Percentiles rank a stretch among this genome's conserved stretches.
Conservation (phyloP, 495 filamentous ascomycete genomes). For the Daldinia caldariorum region DNA sequence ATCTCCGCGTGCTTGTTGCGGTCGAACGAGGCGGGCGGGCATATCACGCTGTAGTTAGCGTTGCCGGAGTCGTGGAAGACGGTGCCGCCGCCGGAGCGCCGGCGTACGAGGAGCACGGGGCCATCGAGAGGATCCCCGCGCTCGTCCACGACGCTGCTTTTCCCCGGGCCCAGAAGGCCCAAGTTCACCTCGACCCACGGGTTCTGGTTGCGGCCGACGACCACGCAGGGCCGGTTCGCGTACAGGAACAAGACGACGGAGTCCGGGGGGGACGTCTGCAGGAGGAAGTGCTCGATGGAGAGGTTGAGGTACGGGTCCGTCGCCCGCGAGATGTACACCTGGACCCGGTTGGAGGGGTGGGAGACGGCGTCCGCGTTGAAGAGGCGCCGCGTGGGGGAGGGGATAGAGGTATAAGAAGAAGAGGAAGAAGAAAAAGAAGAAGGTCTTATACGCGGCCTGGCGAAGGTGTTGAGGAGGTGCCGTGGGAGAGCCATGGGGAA, state of each 20-base stretch:
- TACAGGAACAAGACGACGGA: constrained; percentile 88
- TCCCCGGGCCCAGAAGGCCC: constrained; percentile 52
- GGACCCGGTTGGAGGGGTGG: constrained; percentile 46
- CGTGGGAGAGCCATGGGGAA: constrained; percentile 32
- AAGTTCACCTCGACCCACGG: constrained; percentile 94
- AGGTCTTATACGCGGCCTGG: constrained; percentile 17
- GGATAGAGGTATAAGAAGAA: not conserved
- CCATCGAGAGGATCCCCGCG: constrained; percentile 30
- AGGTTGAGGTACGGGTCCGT: constrained; percentile 89
- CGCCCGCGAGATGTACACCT: constrained; percentile 80
- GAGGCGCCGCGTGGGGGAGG: constrained; percentile 21
- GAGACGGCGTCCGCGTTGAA: constrained; percentile 40
- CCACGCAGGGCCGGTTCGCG: constrained; percentile 81
- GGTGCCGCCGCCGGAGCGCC: constrained; percentile 87
- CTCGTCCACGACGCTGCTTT: not conserved
- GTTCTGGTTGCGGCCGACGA: constrained; percentile 97
- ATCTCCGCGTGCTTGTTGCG: constrained; percentile 89
- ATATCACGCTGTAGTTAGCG: constrained; percentile 92
- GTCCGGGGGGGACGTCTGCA: constrained; percentile 72
- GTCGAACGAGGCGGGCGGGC: constrained; percentile 75
- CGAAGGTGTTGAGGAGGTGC: constrained; percentile 23
- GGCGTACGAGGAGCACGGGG: constrained; percentile 72
- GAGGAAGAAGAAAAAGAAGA: too few relatives aligned
- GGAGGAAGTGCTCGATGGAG: constrained; percentile 91
- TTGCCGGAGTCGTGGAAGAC: constrained; percentile 95